phyloP scores from a whole-genome alignment of 345 rosid genomes.

The Geranium rotundifolium region DNA sequence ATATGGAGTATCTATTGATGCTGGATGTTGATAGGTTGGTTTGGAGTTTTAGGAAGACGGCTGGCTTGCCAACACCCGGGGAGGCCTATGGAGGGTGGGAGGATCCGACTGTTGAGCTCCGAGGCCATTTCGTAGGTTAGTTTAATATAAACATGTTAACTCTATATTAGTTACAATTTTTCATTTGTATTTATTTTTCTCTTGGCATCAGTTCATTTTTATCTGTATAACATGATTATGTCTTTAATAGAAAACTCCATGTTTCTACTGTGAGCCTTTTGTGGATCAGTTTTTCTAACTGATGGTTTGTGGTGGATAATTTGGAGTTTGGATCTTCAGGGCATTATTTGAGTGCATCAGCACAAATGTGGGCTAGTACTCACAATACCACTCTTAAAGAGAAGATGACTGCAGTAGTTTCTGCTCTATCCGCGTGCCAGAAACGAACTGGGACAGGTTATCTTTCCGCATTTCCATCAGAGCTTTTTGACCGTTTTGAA shows the following conservation, averaged over 20 bases:
- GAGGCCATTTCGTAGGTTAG: slow-evolving; percentile 93
- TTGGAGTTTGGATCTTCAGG: slow-evolving; percentile 35
- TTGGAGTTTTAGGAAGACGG: slow-evolving; percentile 79
- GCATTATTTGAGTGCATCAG: slow-evolving; percentile 88
- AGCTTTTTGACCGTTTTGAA: slow-evolving; percentile 71
- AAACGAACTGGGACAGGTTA: slow-evolving; percentile 63
- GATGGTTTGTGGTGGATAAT: not conserved
- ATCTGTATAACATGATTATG: not conserved
- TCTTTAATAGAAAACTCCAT: not conserved
- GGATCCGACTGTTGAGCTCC: slow-evolving; percentile 47
- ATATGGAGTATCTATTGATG: slow-evolving; percentile 74
- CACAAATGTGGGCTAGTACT: slow-evolving; percentile 93
- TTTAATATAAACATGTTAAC: not conserved
- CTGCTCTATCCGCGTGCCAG: slow-evolving; percentile 63
- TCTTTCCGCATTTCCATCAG: slow-evolving; percentile 90
- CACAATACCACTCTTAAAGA: slow-evolving; percentile 47
- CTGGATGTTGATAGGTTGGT: slow-evolving; percentile 66
- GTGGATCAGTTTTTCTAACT: no score
- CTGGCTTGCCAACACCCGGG: slow-evolving; percentile 62
- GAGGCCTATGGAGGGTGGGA: slow-evolving; percentile 88
- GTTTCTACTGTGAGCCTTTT: not conserved
- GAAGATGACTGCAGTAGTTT: slow-evolving; percentile 63
- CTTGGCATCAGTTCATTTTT: not conserved
- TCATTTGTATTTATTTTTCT: not conserved
- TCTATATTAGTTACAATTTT: no score